Conservation (phyloP, 345 rosid genomes). For the Litchi chinensis region DNA sequence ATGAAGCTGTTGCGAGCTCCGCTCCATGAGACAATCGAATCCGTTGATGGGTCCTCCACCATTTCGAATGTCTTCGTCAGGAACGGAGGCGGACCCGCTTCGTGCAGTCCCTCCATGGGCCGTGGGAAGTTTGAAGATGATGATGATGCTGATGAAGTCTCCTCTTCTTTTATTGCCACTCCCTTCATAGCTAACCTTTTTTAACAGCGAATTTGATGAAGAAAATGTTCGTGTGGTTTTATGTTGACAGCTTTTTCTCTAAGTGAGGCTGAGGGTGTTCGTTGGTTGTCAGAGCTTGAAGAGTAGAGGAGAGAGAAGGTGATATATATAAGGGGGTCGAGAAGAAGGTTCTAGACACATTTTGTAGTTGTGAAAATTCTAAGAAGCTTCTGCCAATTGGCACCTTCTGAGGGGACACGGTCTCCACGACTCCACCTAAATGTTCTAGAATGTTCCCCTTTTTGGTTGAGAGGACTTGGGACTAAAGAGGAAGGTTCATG, state of each 20-base stretch:
- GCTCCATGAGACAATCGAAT: slow-evolving; percentile 70
- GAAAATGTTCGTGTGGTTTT: neutral
- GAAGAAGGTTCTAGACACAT: slow-evolving; percentile 22
- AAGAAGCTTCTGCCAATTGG: slow-evolving; percentile 24
- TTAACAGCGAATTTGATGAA: too few relatives aligned
- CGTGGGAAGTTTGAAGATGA: slow-evolving; percentile 50
- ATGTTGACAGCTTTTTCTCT: neutral
- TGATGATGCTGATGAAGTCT: slow-evolving; percentile 44
- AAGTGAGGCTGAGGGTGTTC: too few relatives aligned
- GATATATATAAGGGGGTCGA: neutral
- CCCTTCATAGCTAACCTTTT: slow-evolving; percentile 31
- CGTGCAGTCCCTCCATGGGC: slow-evolving; percentile 75
- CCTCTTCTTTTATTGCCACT: slow-evolving; percentile 46
- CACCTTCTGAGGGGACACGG: neutral
- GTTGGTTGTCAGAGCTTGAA: neutral
- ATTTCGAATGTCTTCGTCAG: slow-evolving; percentile 70
- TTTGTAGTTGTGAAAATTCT: neutral
- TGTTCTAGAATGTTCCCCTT: slow-evolving; percentile 24
- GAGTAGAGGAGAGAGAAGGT: slow-evolving; percentile 1
- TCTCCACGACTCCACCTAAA: neutral
- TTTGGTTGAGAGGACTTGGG: neutral
- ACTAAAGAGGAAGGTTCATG: neutral
- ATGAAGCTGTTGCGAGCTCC: slow-evolving; percentile 57
- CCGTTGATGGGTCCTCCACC: slow-evolving; percentile 69
- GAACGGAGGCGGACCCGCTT: slow-evolving; percentile 79